These are phyloP conservation scores for Rosa rugosa DNA, from an alignment of 306 rosid genomes.

Conservation along the genomic window DNA sequence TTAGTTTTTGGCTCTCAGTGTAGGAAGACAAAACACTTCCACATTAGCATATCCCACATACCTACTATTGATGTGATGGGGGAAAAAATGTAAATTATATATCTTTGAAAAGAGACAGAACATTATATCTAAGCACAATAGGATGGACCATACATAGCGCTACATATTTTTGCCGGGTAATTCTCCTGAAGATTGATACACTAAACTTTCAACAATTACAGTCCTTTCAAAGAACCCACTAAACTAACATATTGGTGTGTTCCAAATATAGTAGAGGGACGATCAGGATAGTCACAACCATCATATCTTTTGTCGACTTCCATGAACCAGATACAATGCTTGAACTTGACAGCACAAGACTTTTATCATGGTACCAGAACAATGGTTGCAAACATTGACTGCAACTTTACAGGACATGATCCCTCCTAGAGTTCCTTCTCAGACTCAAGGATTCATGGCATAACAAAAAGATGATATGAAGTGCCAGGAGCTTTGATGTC, in stretches of 20 bases:
- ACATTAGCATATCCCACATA: background rate
- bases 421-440: background rate
- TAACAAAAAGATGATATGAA: background rate
- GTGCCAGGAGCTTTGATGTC: background rate
- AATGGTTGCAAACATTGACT: background rate
- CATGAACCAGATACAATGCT: background rate
- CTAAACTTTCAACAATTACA: background rate
- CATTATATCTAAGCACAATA: background rate
- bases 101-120: background rate
- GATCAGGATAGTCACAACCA: background rate
- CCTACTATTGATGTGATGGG: background rate
- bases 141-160: background rate
- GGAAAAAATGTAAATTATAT: too few relatives aligned
- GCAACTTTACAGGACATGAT: background rate
- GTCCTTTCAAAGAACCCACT: slow-evolving; percentile 3
- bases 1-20: background rate
- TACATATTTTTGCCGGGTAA: background rate
- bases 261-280: background rate
- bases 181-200: slow-evolving; percentile 1
- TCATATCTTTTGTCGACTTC: background rate
- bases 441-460: background rate
- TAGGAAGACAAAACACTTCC: background rate
- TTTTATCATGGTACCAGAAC: background rate
- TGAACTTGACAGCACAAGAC: background rate
- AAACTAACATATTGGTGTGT: background rate